phyloP scores from a whole-genome alignment of 441 rosid genomes.

The Eruca vesicaria region DNA sequence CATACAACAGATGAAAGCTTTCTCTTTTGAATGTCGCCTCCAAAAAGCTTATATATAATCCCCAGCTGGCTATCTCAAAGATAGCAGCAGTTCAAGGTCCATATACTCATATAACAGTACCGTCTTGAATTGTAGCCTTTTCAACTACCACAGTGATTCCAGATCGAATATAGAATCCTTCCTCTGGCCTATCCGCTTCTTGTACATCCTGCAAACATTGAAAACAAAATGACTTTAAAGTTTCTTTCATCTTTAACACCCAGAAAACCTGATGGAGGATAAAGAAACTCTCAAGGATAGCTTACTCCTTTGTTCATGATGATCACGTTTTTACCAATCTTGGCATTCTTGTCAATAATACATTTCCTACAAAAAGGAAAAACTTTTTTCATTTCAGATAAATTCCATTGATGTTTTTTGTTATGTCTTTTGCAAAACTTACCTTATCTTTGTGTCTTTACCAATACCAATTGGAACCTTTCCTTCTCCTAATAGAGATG shows the following conservation, averaged over 20 bases:
- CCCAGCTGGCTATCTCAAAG: neutral
- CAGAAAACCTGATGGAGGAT: neutral
- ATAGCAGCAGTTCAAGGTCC: neutral
- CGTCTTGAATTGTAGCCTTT: conserved; percentile 51
- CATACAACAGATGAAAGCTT: conserved; percentile 5
- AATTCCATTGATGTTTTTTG: neutral
- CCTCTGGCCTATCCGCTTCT: conserved; percentile 84
- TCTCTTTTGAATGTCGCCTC: neutral
- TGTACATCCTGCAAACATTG: conserved; percentile 60
- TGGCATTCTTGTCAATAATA: conserved; percentile 88
- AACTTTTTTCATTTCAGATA: neutral
- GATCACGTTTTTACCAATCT: conserved; percentile 78
- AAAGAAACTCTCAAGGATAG: neutral
- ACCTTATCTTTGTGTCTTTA: conserved; percentile 75
- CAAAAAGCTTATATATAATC: neutral
- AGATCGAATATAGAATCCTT: conserved; percentile 80
- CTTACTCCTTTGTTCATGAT: conserved; percentile 79
- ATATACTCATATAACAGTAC: conserved; percentile 15
- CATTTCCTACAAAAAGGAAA: conserved; percentile 56
- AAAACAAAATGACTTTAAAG: neutral
- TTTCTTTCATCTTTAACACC: neutral
- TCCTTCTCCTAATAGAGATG: conserved; percentile 78
- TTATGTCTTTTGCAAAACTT: neutral
- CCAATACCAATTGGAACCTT: conserved; percentile 87
- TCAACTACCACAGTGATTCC: conserved; percentile 76